Conservation (phyloP, 2,329 filamentous ascomycete genomes). For the Diaporthe sp. region DNA sequence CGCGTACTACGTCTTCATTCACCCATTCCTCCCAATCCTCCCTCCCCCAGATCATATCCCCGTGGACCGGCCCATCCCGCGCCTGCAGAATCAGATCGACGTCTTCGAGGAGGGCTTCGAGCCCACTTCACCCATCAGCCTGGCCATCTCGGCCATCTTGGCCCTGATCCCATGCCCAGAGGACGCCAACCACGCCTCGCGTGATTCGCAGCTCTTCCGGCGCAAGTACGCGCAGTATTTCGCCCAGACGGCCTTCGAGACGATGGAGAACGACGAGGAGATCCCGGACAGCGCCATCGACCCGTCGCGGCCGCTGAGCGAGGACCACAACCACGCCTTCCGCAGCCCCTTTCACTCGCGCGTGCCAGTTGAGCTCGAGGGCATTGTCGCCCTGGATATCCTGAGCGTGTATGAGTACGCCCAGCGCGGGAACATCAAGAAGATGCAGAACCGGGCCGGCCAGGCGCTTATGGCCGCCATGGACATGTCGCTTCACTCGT, state of each 20-base stretch:
- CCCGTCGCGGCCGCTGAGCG: conserved; percentile 60
- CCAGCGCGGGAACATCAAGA: conserved; percentile 66
- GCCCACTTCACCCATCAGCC: conserved; percentile 44
- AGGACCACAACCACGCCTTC: conserved; percentile 49
- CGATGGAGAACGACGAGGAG: conserved; percentile 63
- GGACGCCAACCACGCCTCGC: conserved; percentile 52
- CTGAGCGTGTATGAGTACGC: conserved; percentile 68
- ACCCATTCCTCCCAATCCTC: conserved; percentile 64
- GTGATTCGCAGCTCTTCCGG: conserved; percentile 59
- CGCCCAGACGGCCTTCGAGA: conserved; percentile 62
- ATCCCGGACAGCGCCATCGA: conserved; percentile 60
- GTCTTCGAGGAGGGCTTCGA: conserved; percentile 37
- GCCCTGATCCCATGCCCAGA: conserved; percentile 47
- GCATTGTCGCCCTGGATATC: conserved; percentile 62
- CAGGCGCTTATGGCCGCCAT: conserved; percentile 63
- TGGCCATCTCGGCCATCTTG: conserved; percentile 41
- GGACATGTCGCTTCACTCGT: conserved; percentile 59
- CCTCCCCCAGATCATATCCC: conserved; percentile 56
- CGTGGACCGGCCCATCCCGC: conserved; percentile 51
- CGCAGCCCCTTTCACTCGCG: conserved; percentile 59
- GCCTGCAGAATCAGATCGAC: conserved; percentile 53
- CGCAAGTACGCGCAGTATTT: conserved; percentile 64
- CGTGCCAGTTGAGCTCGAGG: conserved; percentile 61
- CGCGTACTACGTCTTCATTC: conserved; percentile 67
- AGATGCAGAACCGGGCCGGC: conserved; percentile 63